Base-by-base conservation (phyloP, 192 early-diverging fungal species). In the Spinellus fusiger region DNA sequence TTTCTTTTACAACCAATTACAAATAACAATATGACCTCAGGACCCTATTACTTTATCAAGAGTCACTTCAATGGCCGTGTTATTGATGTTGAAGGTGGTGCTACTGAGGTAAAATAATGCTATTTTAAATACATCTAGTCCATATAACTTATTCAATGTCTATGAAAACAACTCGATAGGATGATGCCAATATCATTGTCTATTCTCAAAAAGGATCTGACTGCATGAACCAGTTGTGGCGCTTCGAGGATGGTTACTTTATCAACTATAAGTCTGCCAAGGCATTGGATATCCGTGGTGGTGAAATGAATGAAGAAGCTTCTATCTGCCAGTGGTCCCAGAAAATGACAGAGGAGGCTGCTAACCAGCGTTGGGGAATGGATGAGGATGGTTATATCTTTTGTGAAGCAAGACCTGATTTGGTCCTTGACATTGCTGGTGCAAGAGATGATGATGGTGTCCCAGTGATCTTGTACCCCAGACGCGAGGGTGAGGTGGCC, bases 211-310 rank as follows among this genome's bases (percentile, higher is more conserved):
- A 64, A 40, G 6, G 7, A 1, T 8, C 48, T 13, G 54, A 57
- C 8, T 55, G 46, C 3, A 4, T 25, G 13, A 64, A 64, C 35
- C 54, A 64, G 31, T 50, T 64, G 10, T 64, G 54, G 62, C 15
- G 48, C 13, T 64, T 35, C 12, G 46, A 56, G n/a, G 47, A 64
- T 37, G 62, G 54, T 8, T 55, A 55, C 23, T 49, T 64, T 12
- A 56, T 64, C 15, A 64, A 64, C 37, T 53, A 48, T 34, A 65
- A 65, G 16, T 58, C 55, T 52, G 64, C 48, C 23, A 65, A 65
- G 48, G 64, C 27, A n/a, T 56, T 65, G n/a, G 64, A 65, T 25
- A 65, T 65, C 48, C 34, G 38, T 29, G 64, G 64, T 15, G 64
- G 64, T 18, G 18, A 65, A n/a, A 65, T 65, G 26, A 22, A 52